These are phyloP conservation scores for Amoebophrya sp. DNA, from an alignment of 169 alveolate genomes.

Conservation along the genomic window DNA sequence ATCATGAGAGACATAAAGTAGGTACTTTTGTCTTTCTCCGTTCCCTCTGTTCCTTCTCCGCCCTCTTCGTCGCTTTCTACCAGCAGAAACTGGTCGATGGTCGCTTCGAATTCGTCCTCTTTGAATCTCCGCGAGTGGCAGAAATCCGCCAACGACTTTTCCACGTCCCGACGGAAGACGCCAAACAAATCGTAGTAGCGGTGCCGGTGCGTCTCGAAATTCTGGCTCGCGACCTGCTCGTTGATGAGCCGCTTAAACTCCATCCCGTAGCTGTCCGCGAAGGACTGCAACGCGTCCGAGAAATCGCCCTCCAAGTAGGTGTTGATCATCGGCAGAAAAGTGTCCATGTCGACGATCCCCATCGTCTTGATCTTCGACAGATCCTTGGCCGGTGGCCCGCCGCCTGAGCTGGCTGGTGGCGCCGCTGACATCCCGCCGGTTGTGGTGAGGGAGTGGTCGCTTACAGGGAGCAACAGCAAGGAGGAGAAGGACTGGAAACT, in stretches of 20 bases:
- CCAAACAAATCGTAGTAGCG: not conserved
- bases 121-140: not conserved
- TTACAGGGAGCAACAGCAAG: too few species aligned
- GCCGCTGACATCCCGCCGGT: too few species aligned
- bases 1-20: not conserved
- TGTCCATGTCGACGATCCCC: not conserved
- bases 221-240: not conserved
- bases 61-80: not conserved
- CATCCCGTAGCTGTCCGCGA: not conserved
- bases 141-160: not conserved
- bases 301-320: not conserved
- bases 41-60: too few species aligned
- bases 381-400: too few species aligned
- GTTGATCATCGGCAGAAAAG: not conserved
- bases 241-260: not conserved
- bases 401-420: too few species aligned
- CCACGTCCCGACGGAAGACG: not conserved
- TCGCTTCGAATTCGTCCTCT: not conserved
- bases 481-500: too few species aligned
- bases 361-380: not conserved
- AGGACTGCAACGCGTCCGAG: not conserved
- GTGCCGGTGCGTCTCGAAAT: not conserved
- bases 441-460: too few species aligned
- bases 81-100: not conserved
- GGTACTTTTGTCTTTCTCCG: too few species aligned